Conservation (phyloP, 306 rosid species). For the Macrotyloma uniflorum region DNA sequence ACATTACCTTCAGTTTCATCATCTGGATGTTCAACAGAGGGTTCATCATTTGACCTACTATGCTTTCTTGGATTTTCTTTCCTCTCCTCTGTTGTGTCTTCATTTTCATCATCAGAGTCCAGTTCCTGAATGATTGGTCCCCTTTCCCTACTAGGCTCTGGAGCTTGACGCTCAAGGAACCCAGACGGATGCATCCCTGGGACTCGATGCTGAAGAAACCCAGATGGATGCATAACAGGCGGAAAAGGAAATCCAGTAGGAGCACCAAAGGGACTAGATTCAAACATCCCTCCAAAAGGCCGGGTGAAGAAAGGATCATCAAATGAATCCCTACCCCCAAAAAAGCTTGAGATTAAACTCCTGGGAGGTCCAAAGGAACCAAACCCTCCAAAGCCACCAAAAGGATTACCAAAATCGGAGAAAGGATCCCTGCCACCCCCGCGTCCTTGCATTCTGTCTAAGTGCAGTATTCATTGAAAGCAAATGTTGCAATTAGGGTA, state of each 20-base stretch:
- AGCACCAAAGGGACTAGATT: slow-evolving; percentile 52
- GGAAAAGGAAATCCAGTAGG: slow-evolving; percentile 49
- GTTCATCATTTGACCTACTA: slow-evolving; percentile 53
- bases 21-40: slow-evolving; percentile 59
- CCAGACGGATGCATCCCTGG: neutral
- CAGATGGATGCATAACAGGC: slow-evolving; percentile 31
- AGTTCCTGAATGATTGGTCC: slow-evolving; percentile 86
- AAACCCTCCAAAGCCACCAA: slow-evolving; percentile 68
- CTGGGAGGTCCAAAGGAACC: slow-evolving; percentile 66
- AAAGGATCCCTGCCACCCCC: slow-evolving; percentile 64
- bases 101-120: slow-evolving; percentile 73
- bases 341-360: slow-evolving; percentile 55
- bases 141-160: slow-evolving; percentile 52
- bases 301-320: slow-evolving; percentile 80
- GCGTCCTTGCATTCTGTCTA: slow-evolving; percentile 65
- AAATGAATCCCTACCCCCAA: slow-evolving; percentile 79
- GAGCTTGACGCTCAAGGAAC: slow-evolving; percentile 51
- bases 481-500: neutral
- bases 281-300: slow-evolving; percentile 76
- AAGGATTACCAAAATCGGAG: slow-evolving; percentile 57
- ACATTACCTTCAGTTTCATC: slow-evolving; percentile 65
- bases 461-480: slow-evolving; percentile 33
- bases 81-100: slow-evolving; percentile 46
- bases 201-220: slow-evolving; percentile 59
- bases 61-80: slow-evolving; percentile 65